Percentiles rank a stretch among this genome's conserved stretches.
Evolutionary conservation across 163 green algal species (phyloP).

Genomic region (Scenedesmus sp.): DNA sequence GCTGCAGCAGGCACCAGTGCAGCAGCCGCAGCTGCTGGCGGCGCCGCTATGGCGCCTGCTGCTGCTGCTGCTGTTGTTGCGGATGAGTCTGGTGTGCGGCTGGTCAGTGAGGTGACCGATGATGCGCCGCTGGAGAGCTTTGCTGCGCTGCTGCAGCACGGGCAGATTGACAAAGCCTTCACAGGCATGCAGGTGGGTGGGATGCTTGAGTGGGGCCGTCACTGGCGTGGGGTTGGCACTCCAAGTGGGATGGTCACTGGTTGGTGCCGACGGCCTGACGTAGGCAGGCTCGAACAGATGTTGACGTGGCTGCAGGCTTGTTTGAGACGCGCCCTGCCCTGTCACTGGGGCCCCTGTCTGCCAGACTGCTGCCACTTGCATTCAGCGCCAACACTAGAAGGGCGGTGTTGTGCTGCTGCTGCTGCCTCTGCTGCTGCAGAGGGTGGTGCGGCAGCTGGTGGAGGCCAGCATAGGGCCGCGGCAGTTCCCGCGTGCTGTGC

Average conservation of each 20-base stretch:
- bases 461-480: background rate
- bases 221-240: too few relatives aligned
- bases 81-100: constrained; percentile 35
- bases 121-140: constrained; percentile 32
- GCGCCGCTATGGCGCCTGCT: background rate
- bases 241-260: too few relatives aligned
- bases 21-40: constrained; percentile 3
- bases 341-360: background rate
- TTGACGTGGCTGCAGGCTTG: too few relatives aligned
- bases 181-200: constrained; percentile 35
- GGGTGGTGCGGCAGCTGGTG: constrained; percentile 15
- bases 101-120: constrained; percentile 21
- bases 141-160: constrained; percentile 28
- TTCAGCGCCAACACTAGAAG: background rate
- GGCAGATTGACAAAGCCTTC: constrained; percentile 35
- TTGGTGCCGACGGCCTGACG: too few relatives aligned
- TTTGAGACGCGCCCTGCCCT: too few relatives aligned
- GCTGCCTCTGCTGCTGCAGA: background rate
- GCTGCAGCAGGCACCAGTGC: background rate
- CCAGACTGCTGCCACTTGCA: background rate
- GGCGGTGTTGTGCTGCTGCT: background rate
- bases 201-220: too few relatives aligned
- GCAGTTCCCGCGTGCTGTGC: background rate
- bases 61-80: background rate
- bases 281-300: too few relatives aligned